A percentile compares a stretch with the other conserved stretches of the same genome.
These are phyloP conservation scores for Pichia phayaonensis DNA, from an alignment of 805 yeast genomes.

Conservation along the genomic window DNA sequence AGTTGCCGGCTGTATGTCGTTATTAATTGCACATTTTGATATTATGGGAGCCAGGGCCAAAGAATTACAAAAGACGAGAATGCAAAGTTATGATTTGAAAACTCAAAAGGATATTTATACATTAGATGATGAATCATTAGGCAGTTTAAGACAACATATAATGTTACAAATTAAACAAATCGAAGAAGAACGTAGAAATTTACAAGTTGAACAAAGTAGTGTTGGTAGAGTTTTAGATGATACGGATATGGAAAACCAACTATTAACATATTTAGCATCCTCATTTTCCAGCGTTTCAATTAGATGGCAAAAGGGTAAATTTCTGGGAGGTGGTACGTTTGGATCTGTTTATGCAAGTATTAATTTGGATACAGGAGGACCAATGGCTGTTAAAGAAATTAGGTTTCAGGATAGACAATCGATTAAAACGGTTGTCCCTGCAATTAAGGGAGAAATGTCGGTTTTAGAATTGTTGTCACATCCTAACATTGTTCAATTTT, in stretches of 20 bases:
- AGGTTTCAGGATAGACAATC: constrained; percentile 83
- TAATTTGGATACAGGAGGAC: constrained; percentile 89
- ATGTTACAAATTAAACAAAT: constrained; percentile 56
- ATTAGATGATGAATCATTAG: constrained; percentile 43
- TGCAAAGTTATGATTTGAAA: constrained; percentile 45
- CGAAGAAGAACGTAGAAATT: constrained; percentile 46
- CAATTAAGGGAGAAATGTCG: constrained; percentile 93
- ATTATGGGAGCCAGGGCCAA: constrained; percentile 96
- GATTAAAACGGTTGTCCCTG: constrained; percentile 74
- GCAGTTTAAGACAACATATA: constrained; percentile 58
- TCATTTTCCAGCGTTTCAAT: constrained; percentile 84
- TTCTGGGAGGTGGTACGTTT: constrained; percentile 92
- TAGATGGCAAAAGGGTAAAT: constrained; percentile 95
- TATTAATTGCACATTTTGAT: constrained; percentile 91
- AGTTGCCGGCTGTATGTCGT: constrained; percentile 91
- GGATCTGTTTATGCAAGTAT: constrained; percentile 91
- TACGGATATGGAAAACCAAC: constrained; percentile 79
- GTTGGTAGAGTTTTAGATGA: constrained; percentile 90
- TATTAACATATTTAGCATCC: constrained; percentile 77
- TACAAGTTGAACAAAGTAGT: constrained; percentile 37
- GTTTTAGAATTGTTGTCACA: constrained; percentile 91
- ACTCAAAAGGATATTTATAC: constrained; percentile 45
- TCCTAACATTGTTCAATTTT: constrained; percentile 94
- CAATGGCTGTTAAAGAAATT: constrained; percentile 95
- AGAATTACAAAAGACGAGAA: constrained; percentile 50